A percentile compares a stretch with the other conserved stretches of the same genome.
Evolutionary conservation across 108 stramenopile genomes (phyloP).

Genomic region (Skeletonema menzelii): DNA sequence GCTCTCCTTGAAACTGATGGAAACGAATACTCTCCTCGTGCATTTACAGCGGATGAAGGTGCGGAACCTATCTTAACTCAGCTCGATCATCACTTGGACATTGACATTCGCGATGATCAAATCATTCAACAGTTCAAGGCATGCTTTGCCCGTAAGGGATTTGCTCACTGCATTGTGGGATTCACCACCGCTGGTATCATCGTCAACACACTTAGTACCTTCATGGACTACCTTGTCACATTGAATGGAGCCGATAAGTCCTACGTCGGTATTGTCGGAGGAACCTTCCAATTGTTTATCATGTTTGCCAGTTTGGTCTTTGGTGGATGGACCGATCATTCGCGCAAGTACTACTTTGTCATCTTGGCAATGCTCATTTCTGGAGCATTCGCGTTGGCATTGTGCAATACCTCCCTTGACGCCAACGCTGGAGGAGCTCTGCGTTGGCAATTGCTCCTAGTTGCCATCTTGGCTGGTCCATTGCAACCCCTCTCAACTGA

Average conservation of each 20-base stretch:
- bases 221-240: conserved; percentile 89
- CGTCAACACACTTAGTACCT: conserved; percentile 88
- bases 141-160: conserved; percentile 78
- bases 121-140: conserved; percentile 73
- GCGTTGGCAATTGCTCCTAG: conserved; percentile 73
- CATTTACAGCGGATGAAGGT: conserved; percentile 49
- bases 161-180: conserved; percentile 77
- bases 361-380: conserved; percentile 76
- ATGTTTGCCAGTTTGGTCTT: conserved; percentile 90
- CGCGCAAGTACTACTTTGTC: conserved; percentile 87
- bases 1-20: conserved; percentile 28
- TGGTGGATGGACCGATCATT: conserved; percentile 78
- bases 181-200: conserved; percentile 87
- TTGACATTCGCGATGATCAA: conserved; percentile 89
- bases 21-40: conserved; percentile 23
- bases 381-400: conserved; percentile 85
- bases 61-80: conserved; percentile 82
- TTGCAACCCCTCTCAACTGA: conserved; percentile 90
- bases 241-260: conserved; percentile 78
- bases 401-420: conserved; percentile 84
- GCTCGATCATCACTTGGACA: conserved; percentile 78
- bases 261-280: conserved; percentile 87
- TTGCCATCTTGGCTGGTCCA: conserved; percentile 84
- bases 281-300: conserved; percentile 81
- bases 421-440: conserved; percentile 70